Conservation (phyloP, 2,329 filamentous ascomycete genomes). For the Spiromastix sp. region DNA sequence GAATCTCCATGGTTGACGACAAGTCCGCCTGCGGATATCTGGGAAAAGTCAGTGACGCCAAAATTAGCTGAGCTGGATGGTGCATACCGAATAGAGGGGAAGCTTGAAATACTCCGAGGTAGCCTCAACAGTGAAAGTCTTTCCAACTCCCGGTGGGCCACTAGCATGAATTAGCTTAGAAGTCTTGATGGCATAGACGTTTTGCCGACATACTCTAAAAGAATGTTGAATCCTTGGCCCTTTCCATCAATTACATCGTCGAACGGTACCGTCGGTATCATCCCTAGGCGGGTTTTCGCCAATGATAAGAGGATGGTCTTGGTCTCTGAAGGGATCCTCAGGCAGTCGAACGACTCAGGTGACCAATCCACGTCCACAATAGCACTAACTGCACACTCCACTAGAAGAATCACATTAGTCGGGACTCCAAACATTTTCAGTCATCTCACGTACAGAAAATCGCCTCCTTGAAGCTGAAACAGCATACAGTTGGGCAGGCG, state of each 20-base stretch:
- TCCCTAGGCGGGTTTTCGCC: constrained; percentile 36
- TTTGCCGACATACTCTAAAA: constrained; percentile 25
- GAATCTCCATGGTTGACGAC: constrained; percentile 4
- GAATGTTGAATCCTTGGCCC: constrained; percentile 41
- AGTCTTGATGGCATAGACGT: not conserved
- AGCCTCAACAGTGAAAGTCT: constrained; percentile 42
- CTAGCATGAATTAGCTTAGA: not conserved
- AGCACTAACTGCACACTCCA: constrained; percentile 27
- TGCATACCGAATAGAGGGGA: constrained; percentile 40
- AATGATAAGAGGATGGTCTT: constrained; percentile 34
- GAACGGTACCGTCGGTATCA: constrained; percentile 30
- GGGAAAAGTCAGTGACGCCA: not conserved
- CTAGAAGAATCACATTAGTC: constrained; percentile 2
- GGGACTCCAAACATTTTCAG: not conserved
- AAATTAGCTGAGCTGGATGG: not conserved
- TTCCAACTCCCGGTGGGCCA: constrained; percentile 45
- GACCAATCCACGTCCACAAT: constrained; percentile 36
- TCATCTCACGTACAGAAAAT: constrained; percentile 6
- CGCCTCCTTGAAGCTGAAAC: constrained; percentile 9
- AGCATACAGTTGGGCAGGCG: constrained; percentile 8
- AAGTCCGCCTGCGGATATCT: not conserved
- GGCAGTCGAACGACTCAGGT: constrained; percentile 34
- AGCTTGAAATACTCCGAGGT: constrained; percentile 42
- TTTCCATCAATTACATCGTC: constrained; percentile 45
- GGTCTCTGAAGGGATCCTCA: constrained; percentile 38